These are phyloP conservation scores for Eragrostis tef DNA, from an alignment of 202 grass and related monocot species.

Conservation along the genomic window DNA sequence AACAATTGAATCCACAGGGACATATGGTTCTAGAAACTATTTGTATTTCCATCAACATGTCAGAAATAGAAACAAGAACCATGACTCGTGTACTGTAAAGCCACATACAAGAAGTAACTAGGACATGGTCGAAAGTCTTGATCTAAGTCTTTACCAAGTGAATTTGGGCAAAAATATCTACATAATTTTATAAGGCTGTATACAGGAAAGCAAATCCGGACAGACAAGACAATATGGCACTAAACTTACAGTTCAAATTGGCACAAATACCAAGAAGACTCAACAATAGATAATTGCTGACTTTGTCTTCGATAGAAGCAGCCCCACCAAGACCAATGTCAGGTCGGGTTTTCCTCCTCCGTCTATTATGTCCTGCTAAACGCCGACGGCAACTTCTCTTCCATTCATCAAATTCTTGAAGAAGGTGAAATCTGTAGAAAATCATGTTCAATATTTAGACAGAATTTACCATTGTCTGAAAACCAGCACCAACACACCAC, in stretches of 20 bases:
- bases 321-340: constrained; percentile 57
- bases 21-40: constrained; percentile 1
- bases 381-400: constrained; percentile 92
- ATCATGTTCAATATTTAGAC: constrained; percentile 38
- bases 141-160: constrained; percentile 24
- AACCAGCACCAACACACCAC: neutral
- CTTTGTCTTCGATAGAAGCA: constrained; percentile 66
- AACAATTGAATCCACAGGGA: too few species aligned
- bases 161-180: constrained; percentile 18
- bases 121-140: neutral
- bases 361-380: constrained; percentile 89
- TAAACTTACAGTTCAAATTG: constrained; percentile 79
- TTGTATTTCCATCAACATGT: constrained; percentile 31
- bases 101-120: constrained; percentile 1
- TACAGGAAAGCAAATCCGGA: constrained; percentile 17
- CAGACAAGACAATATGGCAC: constrained; percentile 21
- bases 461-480: neutral
- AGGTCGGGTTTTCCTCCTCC: constrained; percentile 81
- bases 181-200: neutral
- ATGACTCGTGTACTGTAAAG: neutral
- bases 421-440: constrained; percentile 78
- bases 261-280: constrained; percentile 84
- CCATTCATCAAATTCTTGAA: constrained; percentile 97
- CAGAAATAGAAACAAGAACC: constrained; percentile 37
- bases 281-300: constrained; percentile 77